Evolutionary conservation across 352 stramenopile species (phyloP).

Genomic region (Pythium volutum): DNA sequence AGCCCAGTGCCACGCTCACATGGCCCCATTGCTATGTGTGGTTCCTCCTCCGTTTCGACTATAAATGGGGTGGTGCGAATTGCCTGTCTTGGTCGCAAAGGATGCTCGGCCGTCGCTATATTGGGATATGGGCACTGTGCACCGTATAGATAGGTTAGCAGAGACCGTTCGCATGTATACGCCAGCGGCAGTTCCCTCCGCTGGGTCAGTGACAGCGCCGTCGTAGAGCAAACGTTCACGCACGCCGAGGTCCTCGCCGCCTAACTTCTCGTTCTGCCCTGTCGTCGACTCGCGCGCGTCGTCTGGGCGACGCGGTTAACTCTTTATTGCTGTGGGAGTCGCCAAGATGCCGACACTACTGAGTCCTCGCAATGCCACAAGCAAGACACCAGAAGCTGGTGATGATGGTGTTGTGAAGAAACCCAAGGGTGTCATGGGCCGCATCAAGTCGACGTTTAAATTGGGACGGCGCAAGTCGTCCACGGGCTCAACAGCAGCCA

Average conservation of each 20-base stretch:
- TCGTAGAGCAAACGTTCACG: too few relatives aligned
- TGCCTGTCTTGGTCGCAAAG: background rate
- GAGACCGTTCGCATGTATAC: too few relatives aligned
- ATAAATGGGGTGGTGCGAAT: too few relatives aligned
- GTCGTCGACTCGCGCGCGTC: background rate
- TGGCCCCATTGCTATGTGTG: too few relatives aligned
- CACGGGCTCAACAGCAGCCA: constrained; percentile 24
- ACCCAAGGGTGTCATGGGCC: constrained; percentile 60
- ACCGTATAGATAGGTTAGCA: too few relatives aligned
- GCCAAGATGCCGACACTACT: constrained; percentile 28
- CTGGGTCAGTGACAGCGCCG: background rate
- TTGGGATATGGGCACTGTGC: too few relatives aligned
- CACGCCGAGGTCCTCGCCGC: too few relatives aligned
- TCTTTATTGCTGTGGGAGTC: background rate
- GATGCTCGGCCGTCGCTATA: background rate
- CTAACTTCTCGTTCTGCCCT: constrained; percentile 18
- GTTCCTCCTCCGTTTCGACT: too few relatives aligned
- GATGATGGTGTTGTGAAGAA: constrained; percentile 35
- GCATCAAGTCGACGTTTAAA: constrained; percentile 72
- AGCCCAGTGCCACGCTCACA: too few relatives aligned
- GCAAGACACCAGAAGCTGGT: constrained; percentile 13
- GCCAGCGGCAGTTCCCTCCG: background rate
- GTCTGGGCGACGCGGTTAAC: background rate
- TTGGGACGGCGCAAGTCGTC: constrained; percentile 37
- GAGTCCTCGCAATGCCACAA: constrained; percentile 27